Conservation (phyloP, 73 alveolate genomes). For the Uronychia binucleata region DNA sequence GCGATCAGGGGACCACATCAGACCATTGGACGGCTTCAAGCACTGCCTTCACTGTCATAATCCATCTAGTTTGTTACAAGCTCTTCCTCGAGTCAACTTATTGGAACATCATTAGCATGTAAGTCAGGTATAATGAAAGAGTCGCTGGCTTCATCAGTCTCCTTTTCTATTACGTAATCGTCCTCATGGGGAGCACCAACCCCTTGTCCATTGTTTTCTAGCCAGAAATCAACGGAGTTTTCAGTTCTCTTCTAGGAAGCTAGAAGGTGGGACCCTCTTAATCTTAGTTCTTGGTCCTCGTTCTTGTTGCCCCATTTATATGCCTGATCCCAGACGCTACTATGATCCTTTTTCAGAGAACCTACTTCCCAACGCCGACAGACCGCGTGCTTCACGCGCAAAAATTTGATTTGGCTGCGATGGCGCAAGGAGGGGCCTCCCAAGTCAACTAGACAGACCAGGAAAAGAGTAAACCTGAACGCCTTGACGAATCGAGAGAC, state of each 20-base stretch:
- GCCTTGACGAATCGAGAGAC: too few relatives aligned
- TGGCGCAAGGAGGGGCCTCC: not conserved
- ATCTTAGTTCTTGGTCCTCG: conserved; percentile 66
- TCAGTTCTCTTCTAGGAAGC: conserved; percentile 48
- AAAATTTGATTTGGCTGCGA: not conserved
- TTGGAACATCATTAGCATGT: conserved; percentile 78
- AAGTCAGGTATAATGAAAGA: conserved; percentile 30
- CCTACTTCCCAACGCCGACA: conserved; percentile 31
- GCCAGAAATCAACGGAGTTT: conserved; percentile 59
- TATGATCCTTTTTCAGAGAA: conserved; percentile 3
- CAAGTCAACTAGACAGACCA: too few relatives aligned
- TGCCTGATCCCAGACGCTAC: conserved; percentile 67
- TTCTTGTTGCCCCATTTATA: conserved; percentile 74
- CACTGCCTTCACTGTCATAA: conserved; percentile 77
- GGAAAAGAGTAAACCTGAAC: too few relatives aligned
- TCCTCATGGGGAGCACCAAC: conserved; percentile 40
- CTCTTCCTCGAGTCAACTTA: conserved; percentile 63
- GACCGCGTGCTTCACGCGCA: conserved; percentile 8
- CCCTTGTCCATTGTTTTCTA: conserved; percentile 53
- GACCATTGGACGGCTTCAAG: conserved; percentile 85
- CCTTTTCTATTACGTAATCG: conserved; percentile 44
- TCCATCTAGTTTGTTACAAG: conserved; percentile 85
- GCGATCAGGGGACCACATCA: conserved; percentile 29
- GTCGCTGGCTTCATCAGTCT: not conserved
- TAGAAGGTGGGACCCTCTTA: conserved; percentile 23